A percentile compares a stretch with the other conserved stretches of the same genome.
Conservation (phyloP, 176 grass and related monocot genomes). For the Carex pumila region DNA sequence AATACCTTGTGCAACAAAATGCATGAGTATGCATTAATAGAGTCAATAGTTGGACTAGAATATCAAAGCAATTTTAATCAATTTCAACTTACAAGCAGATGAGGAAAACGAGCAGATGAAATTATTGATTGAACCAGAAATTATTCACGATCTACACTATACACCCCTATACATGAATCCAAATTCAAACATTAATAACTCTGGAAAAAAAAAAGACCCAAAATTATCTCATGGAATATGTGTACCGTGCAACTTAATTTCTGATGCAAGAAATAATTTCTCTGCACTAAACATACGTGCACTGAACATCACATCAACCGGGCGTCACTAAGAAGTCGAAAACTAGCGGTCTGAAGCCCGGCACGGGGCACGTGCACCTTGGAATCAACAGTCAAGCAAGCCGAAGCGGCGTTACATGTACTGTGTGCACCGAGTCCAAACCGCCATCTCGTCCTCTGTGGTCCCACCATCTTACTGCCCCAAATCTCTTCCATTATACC, state of each 20-base stretch:
- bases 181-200: no score
- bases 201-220: no score
- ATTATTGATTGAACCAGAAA: slow-evolving; percentile 20
- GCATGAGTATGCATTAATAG: neutral
- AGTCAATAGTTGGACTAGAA: neutral
- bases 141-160: neutral
- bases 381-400: slow-evolving; percentile 12
- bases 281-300: neutral
- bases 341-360: neutral
- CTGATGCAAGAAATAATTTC: slow-evolving; percentile 17
- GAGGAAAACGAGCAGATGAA: neutral
- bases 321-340: neutral
- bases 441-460: neutral
- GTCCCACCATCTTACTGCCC: slow-evolving; percentile 8
- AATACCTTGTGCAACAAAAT: neutral
- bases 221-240: neutral
- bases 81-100: neutral
- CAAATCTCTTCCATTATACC: slow-evolving; percentile 24
- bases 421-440: neutral
- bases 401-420: neutral
- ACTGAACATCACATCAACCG: neutral
- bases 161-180: neutral
- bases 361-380: neutral
- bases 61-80: neutral
- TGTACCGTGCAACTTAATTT: neutral